phyloP scores from a whole-genome alignment of 768 basidiomycete species.

The Filobasidium wieringae region DNA sequence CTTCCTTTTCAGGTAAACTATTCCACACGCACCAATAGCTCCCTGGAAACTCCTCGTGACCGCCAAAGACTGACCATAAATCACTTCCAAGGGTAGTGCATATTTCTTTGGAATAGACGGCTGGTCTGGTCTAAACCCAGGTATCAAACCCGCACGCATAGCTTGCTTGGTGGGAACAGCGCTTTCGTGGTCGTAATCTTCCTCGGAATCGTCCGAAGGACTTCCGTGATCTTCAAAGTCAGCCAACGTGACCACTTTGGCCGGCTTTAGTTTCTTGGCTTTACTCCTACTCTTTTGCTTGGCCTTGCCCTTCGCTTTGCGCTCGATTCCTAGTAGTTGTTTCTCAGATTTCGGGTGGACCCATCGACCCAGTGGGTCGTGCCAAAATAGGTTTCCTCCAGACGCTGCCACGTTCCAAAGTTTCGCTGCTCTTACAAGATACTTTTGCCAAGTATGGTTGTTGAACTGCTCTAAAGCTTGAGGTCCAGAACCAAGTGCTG shows the following conservation, averaged over 20 bases:
- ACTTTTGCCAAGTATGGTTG: slow-evolving; percentile 67
- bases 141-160: neutral
- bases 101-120: slow-evolving; percentile 46
- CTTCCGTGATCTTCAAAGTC: slow-evolving; percentile 32
- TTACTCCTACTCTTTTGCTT: neutral
- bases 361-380: slow-evolving; percentile 25
- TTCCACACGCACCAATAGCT: slow-evolving; percentile 66
- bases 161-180: slow-evolving; percentile 17
- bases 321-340: slow-evolving; percentile 48
- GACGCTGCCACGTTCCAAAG: slow-evolving; percentile 56
- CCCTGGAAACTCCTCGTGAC: slow-evolving; percentile 78
- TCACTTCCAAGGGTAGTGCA: slow-evolving; percentile 56
- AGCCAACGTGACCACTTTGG: neutral
- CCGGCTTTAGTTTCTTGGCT: neutral
- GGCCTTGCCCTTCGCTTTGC: neutral
- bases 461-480: slow-evolving; percentile 64
- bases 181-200: slow-evolving; percentile 18
- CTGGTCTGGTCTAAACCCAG: neutral
- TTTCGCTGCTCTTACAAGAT: slow-evolving; percentile 66
- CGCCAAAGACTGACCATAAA: slow-evolving; percentile 77
- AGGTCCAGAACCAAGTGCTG: slow-evolving; percentile 55
- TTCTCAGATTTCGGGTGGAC: slow-evolving; percentile 32
- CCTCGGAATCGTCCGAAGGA: slow-evolving; percentile 37
- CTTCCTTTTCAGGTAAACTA: too few species aligned
- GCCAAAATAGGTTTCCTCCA: slow-evolving; percentile 57